These are phyloP conservation scores for Fraxinus pennsylvanica DNA, from an alignment of 257 asterid species.

Conservation along the genomic window DNA sequence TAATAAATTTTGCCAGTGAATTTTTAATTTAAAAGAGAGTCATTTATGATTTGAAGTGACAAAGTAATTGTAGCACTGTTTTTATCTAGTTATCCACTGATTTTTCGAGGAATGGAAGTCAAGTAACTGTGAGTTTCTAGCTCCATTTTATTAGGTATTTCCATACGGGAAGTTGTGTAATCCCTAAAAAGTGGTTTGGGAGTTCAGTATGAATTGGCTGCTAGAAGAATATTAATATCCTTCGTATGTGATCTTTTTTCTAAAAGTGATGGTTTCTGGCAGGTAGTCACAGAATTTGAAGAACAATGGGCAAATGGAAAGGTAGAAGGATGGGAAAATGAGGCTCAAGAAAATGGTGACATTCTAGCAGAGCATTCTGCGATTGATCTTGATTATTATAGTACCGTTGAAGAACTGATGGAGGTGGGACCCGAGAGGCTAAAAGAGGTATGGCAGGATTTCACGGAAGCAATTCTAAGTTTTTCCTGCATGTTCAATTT, in stretches of 20 bases:
- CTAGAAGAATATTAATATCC: background rate
- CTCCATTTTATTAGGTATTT: background rate
- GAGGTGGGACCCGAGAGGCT: constrained; percentile 85
- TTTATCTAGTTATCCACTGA: background rate
- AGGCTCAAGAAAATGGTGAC: constrained; percentile 61
- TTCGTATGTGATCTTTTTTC: background rate
- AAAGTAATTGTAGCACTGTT: background rate
- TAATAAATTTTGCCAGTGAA: background rate
- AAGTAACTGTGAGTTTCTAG: background rate
- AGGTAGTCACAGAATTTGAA: constrained; percentile 79
- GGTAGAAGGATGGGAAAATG: constrained; percentile 78
- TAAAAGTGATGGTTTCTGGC: constrained; percentile 28
- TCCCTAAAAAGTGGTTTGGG: constrained; percentile 11
- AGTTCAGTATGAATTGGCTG: constrained; percentile 1
- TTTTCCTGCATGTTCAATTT: background rate
- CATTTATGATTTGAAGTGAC: background rate
- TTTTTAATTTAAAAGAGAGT: background rate
- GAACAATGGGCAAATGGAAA: constrained; percentile 74
- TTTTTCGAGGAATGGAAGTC: background rate
- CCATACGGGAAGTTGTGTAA: constrained; percentile 3
- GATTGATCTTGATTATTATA: constrained; percentile 87
- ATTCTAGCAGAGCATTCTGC: constrained; percentile 47
- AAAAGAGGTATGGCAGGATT: constrained; percentile 64
- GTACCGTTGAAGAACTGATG: constrained; percentile 72
- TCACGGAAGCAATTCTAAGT: background rate